phyloP scores from a whole-genome alignment of 345 rosid genomes.

The Rhizophora mangle region DNA sequence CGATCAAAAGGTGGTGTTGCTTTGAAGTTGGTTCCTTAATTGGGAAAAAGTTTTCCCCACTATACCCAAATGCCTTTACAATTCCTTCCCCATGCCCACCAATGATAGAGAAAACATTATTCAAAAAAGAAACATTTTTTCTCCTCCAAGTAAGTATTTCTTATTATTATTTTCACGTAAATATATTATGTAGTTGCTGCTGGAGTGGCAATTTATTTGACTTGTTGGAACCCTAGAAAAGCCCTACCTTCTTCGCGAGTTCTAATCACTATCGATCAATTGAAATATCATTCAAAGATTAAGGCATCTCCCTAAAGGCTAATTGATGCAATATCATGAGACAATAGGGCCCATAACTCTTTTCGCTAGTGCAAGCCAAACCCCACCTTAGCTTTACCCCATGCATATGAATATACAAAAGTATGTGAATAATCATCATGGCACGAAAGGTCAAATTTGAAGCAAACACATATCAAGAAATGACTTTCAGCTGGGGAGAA shows the following conservation, averaged over 20 bases:
- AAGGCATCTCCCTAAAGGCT: conserved; percentile 19
- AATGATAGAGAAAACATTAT: conserved; percentile 40
- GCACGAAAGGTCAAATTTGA: conserved; percentile 58
- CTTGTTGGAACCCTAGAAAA: conserved; percentile 23
- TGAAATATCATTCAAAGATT: conserved; percentile 20
- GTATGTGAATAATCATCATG: conserved; percentile 34
- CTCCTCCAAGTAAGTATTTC: conserved; percentile 19
- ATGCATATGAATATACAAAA: conserved; percentile 5
- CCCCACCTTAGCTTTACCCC: conserved; percentile 40
- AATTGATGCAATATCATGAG: conserved; percentile 56
- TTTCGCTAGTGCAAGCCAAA: conserved; percentile 66
- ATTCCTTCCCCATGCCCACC: conserved; percentile 24
- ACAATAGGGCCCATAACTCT: conserved; percentile 46
- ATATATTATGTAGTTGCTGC: conserved; percentile 6
- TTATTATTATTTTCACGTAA: conserved; percentile 2
- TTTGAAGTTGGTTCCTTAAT: conserved; percentile 41
- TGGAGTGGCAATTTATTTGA: conserved; percentile 17
- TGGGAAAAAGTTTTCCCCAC: conserved; percentile 29
- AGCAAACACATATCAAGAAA: conserved; percentile 52
- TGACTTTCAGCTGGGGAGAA: conserved; percentile 41
- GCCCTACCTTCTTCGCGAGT: conserved; percentile 14
- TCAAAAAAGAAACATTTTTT: conserved; percentile 7
- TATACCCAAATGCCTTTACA: conserved; percentile 20
- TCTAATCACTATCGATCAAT: conserved; percentile 31
- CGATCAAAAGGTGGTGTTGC: conserved; percentile 26